Base-by-base conservation (phyloP, 768 basidiomycete genomes). In the Podaxis sp. region DNA sequence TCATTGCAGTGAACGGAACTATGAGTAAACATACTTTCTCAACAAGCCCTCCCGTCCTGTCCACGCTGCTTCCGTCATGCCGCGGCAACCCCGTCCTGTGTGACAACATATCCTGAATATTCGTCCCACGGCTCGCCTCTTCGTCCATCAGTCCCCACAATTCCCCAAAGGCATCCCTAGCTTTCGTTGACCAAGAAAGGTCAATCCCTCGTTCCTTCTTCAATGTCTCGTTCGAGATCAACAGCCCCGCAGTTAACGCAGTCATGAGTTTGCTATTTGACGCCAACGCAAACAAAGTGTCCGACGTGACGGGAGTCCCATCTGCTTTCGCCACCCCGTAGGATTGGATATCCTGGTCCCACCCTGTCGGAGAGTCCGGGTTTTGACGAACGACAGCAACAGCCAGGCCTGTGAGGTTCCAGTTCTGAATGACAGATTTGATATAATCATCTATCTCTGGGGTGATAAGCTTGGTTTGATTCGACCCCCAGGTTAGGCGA, bases 31-130 rank as follows among this genome's bases (percentile, higher is more conserved):
- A 15, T 49, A 77, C 79, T 75, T 77, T 76, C 52, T 75, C 76
- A 17, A 71, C 53, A 7, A 79, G 67, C 5, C 74, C 72, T 3
- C 76, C 77, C 36, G 68, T 39, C 8, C 74, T 61, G 8, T 69
- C 52, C 9, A 59, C 68, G 11, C 74, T 72, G n/a, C 77, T 38
- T 63, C 12, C 74, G 65, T 80, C 79, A 58, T 81, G 80, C 8
- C 79, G 64, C 15, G 79, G 81, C 69, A 80, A 64, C 0, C 79
- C 81, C 6, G 79, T 82, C 13, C 79, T 66, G 67, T 81, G 80
- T 1, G 75, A 75, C 2, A 79, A 66, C 71, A 79, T 76, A 66
- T 82, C 79, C 51, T 78, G 74, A 4, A 81, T 57, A 24, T 68
- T 77, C 1, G 75, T 74, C 4, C 69, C 72, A 38, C 68, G 66